Evolutionary conservation across 2,329 filamentous ascomycete species (phyloP).

Genomic region (Paracoccidioides lutzii): DNA sequence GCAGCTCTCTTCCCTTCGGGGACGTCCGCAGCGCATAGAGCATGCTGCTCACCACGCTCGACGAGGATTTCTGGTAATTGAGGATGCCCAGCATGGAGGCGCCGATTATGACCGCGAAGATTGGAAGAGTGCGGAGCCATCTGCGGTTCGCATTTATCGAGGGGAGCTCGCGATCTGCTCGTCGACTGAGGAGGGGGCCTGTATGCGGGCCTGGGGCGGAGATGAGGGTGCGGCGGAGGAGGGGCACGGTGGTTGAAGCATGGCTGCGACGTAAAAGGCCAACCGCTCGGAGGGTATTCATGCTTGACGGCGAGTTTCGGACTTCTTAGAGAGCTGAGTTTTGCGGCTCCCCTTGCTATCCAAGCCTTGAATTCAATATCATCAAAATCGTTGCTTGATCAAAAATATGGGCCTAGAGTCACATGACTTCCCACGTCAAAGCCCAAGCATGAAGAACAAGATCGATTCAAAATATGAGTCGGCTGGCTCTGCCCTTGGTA

Average conservation of each 20-base stretch:
- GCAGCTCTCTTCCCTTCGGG: constrained; percentile 54
- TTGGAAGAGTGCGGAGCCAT: constrained; percentile 62
- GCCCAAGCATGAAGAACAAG: background rate
- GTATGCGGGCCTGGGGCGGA: constrained; percentile 38
- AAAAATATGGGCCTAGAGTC: background rate
- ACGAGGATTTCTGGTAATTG: constrained; percentile 97
- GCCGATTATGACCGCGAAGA: constrained; percentile 63
- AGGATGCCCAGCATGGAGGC: constrained; percentile 75
- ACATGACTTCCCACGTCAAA: background rate
- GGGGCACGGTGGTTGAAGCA: background rate
- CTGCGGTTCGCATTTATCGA: constrained; percentile 36
- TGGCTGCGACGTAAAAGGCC: constrained; percentile 13
- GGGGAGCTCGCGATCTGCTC: constrained; percentile 41
- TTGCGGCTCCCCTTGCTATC: background rate
- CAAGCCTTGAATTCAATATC: background rate
- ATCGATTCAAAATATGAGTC: background rate
- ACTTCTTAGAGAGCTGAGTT: background rate
- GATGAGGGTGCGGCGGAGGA: constrained; percentile 33
- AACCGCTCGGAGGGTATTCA: constrained; percentile 3
- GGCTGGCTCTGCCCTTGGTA: no score
- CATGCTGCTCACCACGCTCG: constrained; percentile 70
- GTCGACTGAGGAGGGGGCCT: constrained; percentile 40
- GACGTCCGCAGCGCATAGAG: constrained; percentile 86
- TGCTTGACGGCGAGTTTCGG: background rate
- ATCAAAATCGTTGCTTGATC: no score